phyloP scores from a whole-genome alignment of 768 basidiomycete species.

The Lentinula aciculospora region DNA sequence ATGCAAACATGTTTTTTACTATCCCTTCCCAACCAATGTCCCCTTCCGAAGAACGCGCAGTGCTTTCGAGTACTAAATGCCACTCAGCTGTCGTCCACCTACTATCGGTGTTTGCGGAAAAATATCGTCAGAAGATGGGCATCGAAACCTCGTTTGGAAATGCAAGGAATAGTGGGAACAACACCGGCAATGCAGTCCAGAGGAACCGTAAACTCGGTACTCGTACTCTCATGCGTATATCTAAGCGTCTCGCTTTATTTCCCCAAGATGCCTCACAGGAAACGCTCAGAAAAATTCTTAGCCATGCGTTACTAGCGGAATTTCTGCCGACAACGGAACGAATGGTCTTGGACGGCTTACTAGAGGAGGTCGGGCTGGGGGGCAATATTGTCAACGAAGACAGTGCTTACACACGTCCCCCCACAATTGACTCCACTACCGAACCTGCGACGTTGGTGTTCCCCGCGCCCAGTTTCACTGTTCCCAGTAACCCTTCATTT shows the following conservation, averaged over 20 bases:
- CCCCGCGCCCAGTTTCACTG: constrained; percentile 33
- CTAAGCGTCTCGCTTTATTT: constrained; percentile 40
- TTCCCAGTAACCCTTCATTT: constrained; percentile 16
- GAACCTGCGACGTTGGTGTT: constrained; percentile 35
- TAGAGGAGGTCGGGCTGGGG: constrained; percentile 34
- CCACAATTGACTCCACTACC: constrained; percentile 23
- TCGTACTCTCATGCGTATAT: constrained; percentile 50
- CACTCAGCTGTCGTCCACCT: constrained; percentile 25
- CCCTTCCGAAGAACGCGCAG: constrained; percentile 37
- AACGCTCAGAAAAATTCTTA: constrained; percentile 44
- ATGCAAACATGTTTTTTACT: constrained; percentile 68
- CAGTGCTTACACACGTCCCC: constrained; percentile 40
- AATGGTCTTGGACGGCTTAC: constrained; percentile 43
- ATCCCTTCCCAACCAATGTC: constrained; percentile 59
- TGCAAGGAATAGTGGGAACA: constrained; percentile 7
- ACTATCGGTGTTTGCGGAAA: constrained; percentile 50
- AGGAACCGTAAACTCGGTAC: constrained; percentile 64
- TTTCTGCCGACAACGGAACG: constrained; percentile 58
- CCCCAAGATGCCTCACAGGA: constrained; percentile 24
- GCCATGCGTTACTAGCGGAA: constrained; percentile 47
- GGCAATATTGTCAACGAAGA: constrained; percentile 31
- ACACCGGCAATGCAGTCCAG: constrained; percentile 22
- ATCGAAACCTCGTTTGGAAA: constrained; percentile 42
- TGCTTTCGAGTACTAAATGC: constrained; percentile 51
- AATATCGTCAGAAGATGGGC: constrained; percentile 39